Evolutionary conservation across 2,329 filamentous ascomycete genomes (phyloP), one percentile per base, ranked within the genome.

Genomic region (Cordyceps javanica): DNA sequence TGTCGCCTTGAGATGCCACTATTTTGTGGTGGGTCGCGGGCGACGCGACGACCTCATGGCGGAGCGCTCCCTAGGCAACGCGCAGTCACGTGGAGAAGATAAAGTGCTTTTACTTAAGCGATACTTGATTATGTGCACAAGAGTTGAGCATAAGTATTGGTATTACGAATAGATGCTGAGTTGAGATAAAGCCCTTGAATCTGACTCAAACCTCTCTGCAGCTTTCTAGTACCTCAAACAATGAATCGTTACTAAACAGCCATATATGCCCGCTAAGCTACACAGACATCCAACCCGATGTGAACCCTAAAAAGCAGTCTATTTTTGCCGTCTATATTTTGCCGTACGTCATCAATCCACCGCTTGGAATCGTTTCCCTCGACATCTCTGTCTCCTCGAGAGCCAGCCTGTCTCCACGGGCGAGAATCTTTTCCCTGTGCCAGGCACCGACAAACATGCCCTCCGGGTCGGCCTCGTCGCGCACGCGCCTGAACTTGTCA

Each of bases 361-460:
- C 49, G 23, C 41, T 28, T 1, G 25, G 6, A 21, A 30, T 49
- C 21, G 38, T 42, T 28, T 32, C 42, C 50, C 71, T 64, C 19
- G 60, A 61, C 23, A 63, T 60, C 61, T 75, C 73, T 6, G 70
- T 62, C 63, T 75, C 72, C 55, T 75, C 73, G 30, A 76, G 60
- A 34, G 66, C 62, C 14, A 75, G 65, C 52, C 63, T 68, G 3
- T 65, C 60, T 1, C 66, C 70, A 19, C 69, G 68, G 3, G 65
- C 69, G 42, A 85, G 69, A 21, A 96, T 75, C 65, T 83, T 83
- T 53, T 87, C 81, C 28, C 88, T 80, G 72, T 97, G 91, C 93
- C 93, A 99, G 50, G 91, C 86, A 2, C 93, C 93, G 14, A 93
- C 79, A 72, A 96, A 96, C 82, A 96, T 87, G 58, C 91, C 91